Evolutionary conservation across 768 basidiomycete genomes (phyloP), one percentile per base, ranked within the genome.

Genomic region (Tylopilus subfusipes): DNA sequence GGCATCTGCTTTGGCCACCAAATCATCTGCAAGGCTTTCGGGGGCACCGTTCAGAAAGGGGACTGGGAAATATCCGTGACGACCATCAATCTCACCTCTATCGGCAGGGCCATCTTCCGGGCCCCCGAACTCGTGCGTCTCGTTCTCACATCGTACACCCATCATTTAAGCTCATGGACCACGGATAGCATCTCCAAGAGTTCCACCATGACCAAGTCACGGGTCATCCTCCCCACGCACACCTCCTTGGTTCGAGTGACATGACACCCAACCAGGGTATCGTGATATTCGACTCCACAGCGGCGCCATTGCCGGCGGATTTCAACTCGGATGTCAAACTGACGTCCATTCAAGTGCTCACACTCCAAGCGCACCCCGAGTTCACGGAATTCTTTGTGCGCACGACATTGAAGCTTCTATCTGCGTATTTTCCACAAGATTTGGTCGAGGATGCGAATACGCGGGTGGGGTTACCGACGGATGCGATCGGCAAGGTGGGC

Each of bases 1-100:
- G 88, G 92, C 1, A 88, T 97, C 43, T 98, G 95, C 69, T 98
- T 93, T 61, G 94, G 92, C 0, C 91, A 94, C 70, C 92, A 94
- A 61, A 84, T 93, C 62, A 62, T 95, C 52, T 80, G 85, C 4
- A 77, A 84, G 16, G 93, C 93, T 0, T 75, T 92, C 25, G 93
- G 83, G 7, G 68, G 77, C 55, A 84, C 82, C 56, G 83, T 84
- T n/a, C n/a, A n/a, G 21, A 13, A 13, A 10, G 25, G 34, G 22
- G 16, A 18, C 5, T 29, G 30, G 33, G 33, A 44, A 19, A 25
- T 31, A 13, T 27, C 42, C 5, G 50, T 52, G 30, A 36, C 8
- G 13, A 27, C 24, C 24, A 27, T 27, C 24, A 1, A 34, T 3
- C 50, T 52, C 42, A 34, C 50, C 8, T 8, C 14, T 19, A 1